Evolutionary conservation across 352 stramenopile genomes (phyloP), one percentile per base, ranked within the genome.

Genomic region (Peronospora farinosa): DNA sequence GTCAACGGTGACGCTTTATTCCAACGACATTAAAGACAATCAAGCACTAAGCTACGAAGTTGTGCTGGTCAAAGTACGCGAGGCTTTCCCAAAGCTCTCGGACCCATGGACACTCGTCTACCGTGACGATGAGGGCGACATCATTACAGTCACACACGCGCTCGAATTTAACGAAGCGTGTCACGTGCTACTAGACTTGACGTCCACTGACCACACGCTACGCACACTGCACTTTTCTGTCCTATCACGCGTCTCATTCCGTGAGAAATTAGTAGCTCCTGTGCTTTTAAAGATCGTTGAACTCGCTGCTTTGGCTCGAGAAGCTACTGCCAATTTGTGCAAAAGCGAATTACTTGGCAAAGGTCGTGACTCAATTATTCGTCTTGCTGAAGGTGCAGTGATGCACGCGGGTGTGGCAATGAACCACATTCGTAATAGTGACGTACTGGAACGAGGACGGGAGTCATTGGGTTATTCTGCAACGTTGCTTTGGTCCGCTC

Each of bases 121-220:
- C 66, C 69, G 66, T 33, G 78, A 90, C 52, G 67, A 87, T 13
- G 78, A 90, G 39, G 66, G 74, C 31, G 78, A 90, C 43, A 55
- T 82, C 27, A 63, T 90, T 27, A 88, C 76, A 9, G 54, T 88
- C 5, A 64, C 60, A 37, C 80, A 64, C 45, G 43, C 64, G 10
- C 52, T 63, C 7, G 79, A 90, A 55, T 65, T 88, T 30, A 39
- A 50, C 13, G 79, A 90, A 32, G 79, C 79, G 9, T 67, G 66
- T 15, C 69, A 65, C 38, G 72, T 88, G 33, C 65, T 80, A 38
- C 39, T 72, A 7, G 50, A 57, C 7, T 62, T 76, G 31, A 62
- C 25, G 40, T 3, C 39, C 15, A 51, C 51, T 15, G 43, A 64
- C 15, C 27, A 37, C 9, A 44, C 52, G 32, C 51, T 46, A 31